These are phyloP conservation scores for Coemansia sp. DNA, from an alignment of 192 early-diverging fungal species.

Conservation along the genomic window DNA sequence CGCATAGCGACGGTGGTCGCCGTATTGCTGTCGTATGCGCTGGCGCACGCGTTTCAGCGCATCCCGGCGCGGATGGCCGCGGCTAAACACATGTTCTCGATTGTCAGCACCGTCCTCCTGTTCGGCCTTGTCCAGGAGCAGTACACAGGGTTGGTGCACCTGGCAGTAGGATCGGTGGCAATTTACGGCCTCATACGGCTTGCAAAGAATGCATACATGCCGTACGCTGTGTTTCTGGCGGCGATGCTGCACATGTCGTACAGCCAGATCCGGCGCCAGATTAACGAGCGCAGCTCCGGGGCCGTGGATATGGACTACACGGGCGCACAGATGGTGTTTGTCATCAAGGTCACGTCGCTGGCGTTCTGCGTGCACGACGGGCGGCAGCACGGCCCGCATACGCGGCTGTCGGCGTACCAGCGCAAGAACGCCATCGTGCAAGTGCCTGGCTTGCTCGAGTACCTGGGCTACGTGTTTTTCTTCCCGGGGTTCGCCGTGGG, in stretches of 20 bases:
- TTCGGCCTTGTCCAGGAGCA: constrained; percentile 58
- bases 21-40: constrained; percentile 58
- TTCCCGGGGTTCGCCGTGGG: constrained; percentile 83
- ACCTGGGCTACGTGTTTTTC: constrained; percentile 87
- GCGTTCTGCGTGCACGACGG: constrained; percentile 85
- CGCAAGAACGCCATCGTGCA: constrained; percentile 56
- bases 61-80: constrained; percentile 53
- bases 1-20: constrained; percentile 58
- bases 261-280: constrained; percentile 50
- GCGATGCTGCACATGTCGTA: constrained; percentile 68
- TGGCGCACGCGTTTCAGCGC: constrained; percentile 56
- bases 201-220: constrained; percentile 50
- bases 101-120: constrained; percentile 54
- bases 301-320: constrained; percentile 76
- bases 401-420: constrained; percentile 61
- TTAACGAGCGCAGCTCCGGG: constrained; percentile 19
- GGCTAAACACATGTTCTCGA: constrained; percentile 57
- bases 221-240: constrained; percentile 57
- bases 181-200: constrained; percentile 56
- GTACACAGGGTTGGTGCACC: constrained; percentile 57
- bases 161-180: constrained; percentile 52
- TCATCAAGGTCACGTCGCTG: constrained; percentile 89
- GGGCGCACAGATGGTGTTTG: constrained; percentile 90
- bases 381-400: constrained; percentile 13
- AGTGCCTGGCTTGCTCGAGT: constrained; percentile 72